Evolutionary conservation across 208 protist species (phyloP).

Genomic region (Crithidia mellificae): DNA sequence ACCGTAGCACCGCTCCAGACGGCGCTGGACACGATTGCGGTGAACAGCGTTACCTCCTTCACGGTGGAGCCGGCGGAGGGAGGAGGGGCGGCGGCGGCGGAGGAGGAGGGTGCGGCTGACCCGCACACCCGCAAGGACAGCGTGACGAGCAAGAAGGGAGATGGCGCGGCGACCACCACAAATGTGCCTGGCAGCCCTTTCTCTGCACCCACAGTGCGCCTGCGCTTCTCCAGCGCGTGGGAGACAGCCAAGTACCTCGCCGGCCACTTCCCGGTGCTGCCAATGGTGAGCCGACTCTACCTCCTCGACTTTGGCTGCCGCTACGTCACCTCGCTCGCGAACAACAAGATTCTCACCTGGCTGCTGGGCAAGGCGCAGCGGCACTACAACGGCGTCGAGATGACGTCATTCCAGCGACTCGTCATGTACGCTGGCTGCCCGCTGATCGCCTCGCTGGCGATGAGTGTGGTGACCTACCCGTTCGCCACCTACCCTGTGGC

Average conservation of each 20-base stretch:
- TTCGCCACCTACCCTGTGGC: constrained; percentile 30
- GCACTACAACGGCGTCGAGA: constrained; percentile 9
- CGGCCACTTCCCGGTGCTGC: constrained; percentile 25
- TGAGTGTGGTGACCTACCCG: constrained; percentile 34
- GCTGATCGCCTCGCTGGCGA: constrained; percentile 26
- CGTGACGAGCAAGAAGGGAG: too few species aligned
- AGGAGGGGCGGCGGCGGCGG: not conserved
- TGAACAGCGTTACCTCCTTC: constrained; percentile 40
- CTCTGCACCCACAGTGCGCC: constrained; percentile 1
- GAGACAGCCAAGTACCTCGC: constrained; percentile 23
- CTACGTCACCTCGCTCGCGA: constrained; percentile 34
- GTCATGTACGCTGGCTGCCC: constrained; percentile 32
- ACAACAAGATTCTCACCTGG: constrained; percentile 37
- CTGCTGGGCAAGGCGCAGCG: constrained; percentile 15
- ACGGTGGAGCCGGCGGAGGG: not conserved
- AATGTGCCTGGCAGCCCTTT: too few species aligned
- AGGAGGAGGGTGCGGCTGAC: not conserved
- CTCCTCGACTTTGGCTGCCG: constrained; percentile 37
- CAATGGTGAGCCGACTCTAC: constrained; percentile 30
- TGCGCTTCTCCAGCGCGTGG: constrained; percentile 28
- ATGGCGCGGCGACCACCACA: too few species aligned
- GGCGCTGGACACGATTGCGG: constrained; percentile 38
- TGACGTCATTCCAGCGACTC: constrained; percentile 17
- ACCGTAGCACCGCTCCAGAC: constrained; percentile 34
- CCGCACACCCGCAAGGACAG: too few species aligned